Conservation (phyloP, 805 yeast genomes). For the Kodamaea kakaduensis region DNA sequence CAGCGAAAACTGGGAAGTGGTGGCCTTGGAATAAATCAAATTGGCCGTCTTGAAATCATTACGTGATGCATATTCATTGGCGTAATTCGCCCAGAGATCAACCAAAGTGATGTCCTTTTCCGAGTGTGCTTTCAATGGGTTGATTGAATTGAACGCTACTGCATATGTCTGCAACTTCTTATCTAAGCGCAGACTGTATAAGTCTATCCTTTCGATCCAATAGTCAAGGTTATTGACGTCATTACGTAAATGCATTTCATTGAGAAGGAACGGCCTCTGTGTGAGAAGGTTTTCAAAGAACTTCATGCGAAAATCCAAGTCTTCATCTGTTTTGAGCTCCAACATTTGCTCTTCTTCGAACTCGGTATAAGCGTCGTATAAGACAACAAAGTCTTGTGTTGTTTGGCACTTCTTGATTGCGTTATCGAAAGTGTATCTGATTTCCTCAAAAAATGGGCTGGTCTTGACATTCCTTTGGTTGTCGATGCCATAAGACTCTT, state of each 20-base stretch:
- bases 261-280: slow-evolving; percentile 54
- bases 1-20: slow-evolving; percentile 63
- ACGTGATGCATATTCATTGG: slow-evolving; percentile 55
- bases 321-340: slow-evolving; percentile 15
- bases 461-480: not conserved
- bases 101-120: slow-evolving; percentile 38
- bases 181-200: slow-evolving; percentile 34
- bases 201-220: slow-evolving; percentile 64
- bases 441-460: not conserved
- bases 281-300: slow-evolving; percentile 53
- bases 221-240: slow-evolving; percentile 56
- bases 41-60: slow-evolving; percentile 58
- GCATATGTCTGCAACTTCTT: slow-evolving; percentile 50
- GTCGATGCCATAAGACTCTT: too few species aligned
- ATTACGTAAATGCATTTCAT: slow-evolving; percentile 63
- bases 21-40: slow-evolving; percentile 57
- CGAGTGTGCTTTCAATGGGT: slow-evolving; percentile 48
- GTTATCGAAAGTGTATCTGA: slow-evolving; percentile 33
- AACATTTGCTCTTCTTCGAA: slow-evolving; percentile 45
- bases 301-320: slow-evolving; percentile 43
- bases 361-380: slow-evolving; percentile 62
- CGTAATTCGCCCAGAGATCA: slow-evolving; percentile 67
- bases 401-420: slow-evolving; percentile 47
- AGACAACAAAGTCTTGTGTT: slow-evolving; percentile 55
- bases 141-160: slow-evolving; percentile 60